These are phyloP conservation scores for Tympanopsis confertula DNA, from an alignment of 2,329 filamentous ascomycete genomes.

Conservation along the genomic window DNA sequence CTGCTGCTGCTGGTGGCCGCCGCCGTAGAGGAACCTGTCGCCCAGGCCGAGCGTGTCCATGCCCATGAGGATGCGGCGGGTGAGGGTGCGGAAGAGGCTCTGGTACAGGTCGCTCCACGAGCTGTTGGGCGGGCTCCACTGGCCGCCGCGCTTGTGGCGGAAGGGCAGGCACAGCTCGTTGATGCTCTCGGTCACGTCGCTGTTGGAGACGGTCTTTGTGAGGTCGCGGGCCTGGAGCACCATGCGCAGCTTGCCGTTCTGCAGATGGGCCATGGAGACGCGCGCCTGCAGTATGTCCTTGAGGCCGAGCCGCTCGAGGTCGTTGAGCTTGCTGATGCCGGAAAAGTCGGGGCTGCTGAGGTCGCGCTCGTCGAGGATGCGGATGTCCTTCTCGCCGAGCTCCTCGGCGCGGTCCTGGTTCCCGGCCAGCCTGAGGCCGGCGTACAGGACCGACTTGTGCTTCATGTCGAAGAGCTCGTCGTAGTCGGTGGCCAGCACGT, in stretches of 20 bases:
- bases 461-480: slow-evolving; percentile 33
- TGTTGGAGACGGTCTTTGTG: slow-evolving; percentile 23
- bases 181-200: slow-evolving; percentile 23
- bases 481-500: slow-evolving; percentile 32
- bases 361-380: slow-evolving; percentile 27
- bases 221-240: slow-evolving; percentile 21
- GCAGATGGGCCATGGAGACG: slow-evolving; percentile 27
- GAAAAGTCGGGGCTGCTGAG: slow-evolving; percentile 29
- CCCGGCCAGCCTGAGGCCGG: slow-evolving; percentile 26
- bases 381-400: slow-evolving; percentile 23
- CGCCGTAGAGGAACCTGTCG: slow-evolving; percentile 6
- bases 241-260: slow-evolving; percentile 30
- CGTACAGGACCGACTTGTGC: slow-evolving; percentile 26
- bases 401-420: slow-evolving; percentile 22
- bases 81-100: slow-evolving; percentile 17
- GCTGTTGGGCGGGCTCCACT: slow-evolving; percentile 25
- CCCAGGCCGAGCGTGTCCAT: slow-evolving; percentile 15
- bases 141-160: slow-evolving; percentile 14
- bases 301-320: slow-evolving; percentile 26
- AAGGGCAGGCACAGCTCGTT: slow-evolving; percentile 27
- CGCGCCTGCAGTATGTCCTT: slow-evolving; percentile 20
- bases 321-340: slow-evolving; percentile 18
- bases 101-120: slow-evolving; percentile 27
- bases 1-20: slow-evolving; percentile 12
- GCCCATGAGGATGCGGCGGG: slow-evolving; percentile 17